These are phyloP conservation scores for Cercophora newfieldiana DNA, from an alignment of 495 filamentous ascomycete genomes.

Conservation along the genomic window DNA sequence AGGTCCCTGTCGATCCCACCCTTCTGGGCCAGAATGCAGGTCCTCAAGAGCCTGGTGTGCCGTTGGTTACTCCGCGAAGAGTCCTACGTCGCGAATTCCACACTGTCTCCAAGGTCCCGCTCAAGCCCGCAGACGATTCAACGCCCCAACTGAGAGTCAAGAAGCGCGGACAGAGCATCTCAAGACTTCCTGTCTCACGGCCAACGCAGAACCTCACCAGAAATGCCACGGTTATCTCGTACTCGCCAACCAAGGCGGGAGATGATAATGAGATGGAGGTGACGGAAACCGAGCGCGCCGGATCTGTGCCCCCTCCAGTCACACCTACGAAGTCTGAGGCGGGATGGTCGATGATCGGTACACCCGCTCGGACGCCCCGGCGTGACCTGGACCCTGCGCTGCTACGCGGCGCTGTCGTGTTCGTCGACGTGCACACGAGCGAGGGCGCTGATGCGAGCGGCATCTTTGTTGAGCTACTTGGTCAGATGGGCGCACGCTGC, in stretches of 20 bases:
- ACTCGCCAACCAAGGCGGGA: constrained; percentile 42
- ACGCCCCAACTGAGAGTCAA: constrained; percentile 49
- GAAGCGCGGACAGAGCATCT: constrained; percentile 59
- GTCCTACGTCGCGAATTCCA: constrained; percentile 48
- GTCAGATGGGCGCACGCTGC: constrained; percentile 82
- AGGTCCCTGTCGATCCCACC: constrained; percentile 53
- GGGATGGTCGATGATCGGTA: constrained; percentile 52
- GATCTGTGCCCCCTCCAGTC: constrained; percentile 25
- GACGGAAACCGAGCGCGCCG: constrained; percentile 19
- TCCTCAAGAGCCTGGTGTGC: constrained; percentile 11
- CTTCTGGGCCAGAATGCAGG: constrained; percentile 29
- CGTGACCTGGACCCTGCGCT: constrained; percentile 50
- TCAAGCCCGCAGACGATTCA: constrained; percentile 66
- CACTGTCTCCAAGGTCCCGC: constrained; percentile 74
- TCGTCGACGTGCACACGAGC: constrained; percentile 88
- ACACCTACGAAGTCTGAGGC: constrained; percentile 42
- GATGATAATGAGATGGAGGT: constrained; percentile 24
- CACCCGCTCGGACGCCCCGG: constrained; percentile 56
- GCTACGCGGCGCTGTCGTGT: constrained; percentile 76
- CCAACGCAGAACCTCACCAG: constrained; percentile 36
- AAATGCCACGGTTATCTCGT: constrained; percentile 46
- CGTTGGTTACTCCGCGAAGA: constrained; percentile 40
- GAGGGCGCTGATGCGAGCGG: constrained; percentile 84
- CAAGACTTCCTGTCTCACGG: constrained; percentile 42
- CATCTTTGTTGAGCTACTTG: constrained; percentile 79